phyloP scores from a whole-genome alignment of 305 asterid genomes.

The Plantago lanceolata region DNA sequence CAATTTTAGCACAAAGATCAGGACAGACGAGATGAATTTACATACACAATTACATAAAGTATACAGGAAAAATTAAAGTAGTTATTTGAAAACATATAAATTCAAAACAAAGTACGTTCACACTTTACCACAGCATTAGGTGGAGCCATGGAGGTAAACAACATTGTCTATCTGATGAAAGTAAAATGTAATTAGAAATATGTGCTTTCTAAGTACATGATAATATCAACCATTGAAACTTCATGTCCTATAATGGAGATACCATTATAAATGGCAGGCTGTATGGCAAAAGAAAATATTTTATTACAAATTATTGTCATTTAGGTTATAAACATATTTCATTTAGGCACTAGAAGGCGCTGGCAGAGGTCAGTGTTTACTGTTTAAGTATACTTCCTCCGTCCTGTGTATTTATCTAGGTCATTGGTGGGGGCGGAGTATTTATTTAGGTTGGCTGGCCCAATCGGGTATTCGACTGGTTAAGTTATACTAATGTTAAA shows the following conservation, averaged over 20 bases:
- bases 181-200: not conserved
- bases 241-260: not conserved
- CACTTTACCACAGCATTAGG: not conserved
- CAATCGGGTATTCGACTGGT: too few species aligned
- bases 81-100: not conserved
- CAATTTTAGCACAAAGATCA: constrained; percentile 6
- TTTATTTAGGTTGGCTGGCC: too few species aligned
- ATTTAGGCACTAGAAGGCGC: too few species aligned
- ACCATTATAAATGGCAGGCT: not conserved
- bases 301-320: not conserved
- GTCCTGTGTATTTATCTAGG: too few species aligned
- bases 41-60: not conserved
- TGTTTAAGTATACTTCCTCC: too few species aligned
- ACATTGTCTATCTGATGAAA: not conserved
- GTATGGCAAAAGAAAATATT: not conserved
- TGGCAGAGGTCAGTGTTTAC: too few species aligned
- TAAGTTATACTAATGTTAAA: not conserved
- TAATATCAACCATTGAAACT: not conserved
- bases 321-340: not conserved
- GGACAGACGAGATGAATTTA: not conserved
- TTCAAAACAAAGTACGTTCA: not conserved
- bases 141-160: too few species aligned
- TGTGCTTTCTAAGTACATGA: not conserved
- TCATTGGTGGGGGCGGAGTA: too few species aligned
- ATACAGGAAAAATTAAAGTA: not conserved